A percentile compares a stretch with the other conserved stretches of the same genome.
Evolutionary conservation across 345 rosid species (phyloP).

Genomic region (Citrus medica): DNA sequence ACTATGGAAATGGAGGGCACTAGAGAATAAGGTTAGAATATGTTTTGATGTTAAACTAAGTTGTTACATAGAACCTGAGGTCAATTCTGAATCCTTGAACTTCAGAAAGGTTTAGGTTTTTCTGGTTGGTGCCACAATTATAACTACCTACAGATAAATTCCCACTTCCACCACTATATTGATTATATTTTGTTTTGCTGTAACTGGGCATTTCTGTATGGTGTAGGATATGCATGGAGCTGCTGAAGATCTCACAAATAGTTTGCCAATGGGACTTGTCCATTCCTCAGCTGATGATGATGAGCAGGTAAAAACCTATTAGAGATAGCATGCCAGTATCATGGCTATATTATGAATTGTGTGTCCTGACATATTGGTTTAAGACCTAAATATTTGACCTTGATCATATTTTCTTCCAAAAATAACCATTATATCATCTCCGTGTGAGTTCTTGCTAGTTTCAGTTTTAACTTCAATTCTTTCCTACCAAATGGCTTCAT

Average conservation of each 20-base stretch:
- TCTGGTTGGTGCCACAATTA: neutral
- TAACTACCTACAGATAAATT: neutral
- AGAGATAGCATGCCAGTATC: neutral
- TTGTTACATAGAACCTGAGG: neutral
- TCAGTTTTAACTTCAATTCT: neutral
- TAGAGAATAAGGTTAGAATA: neutral
- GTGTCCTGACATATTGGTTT: neutral
- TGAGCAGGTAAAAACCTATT: conserved; percentile 43
- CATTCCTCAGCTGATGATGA: conserved; percentile 55
- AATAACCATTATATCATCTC: neutral
- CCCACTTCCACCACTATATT: neutral
- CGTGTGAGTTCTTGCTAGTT: neutral
- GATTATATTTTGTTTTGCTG: neutral
- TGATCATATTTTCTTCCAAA: neutral
- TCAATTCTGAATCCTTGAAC: neutral
- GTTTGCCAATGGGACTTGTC: conserved; percentile 36
- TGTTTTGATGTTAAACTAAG: neutral
- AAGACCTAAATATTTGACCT: neutral
- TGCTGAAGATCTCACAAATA: conserved; percentile 33
- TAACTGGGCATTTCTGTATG: conserved; percentile 10
- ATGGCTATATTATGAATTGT: neutral
- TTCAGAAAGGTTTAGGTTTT: neutral
- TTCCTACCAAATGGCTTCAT: neutral
- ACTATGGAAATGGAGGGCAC: neutral
- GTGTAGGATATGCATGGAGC: conserved; percentile 44